A percentile compares a stretch with the other conserved stretches of the same genome.
Conservation (phyloP, 345 rosid species). For the Garcia nutans region DNA sequence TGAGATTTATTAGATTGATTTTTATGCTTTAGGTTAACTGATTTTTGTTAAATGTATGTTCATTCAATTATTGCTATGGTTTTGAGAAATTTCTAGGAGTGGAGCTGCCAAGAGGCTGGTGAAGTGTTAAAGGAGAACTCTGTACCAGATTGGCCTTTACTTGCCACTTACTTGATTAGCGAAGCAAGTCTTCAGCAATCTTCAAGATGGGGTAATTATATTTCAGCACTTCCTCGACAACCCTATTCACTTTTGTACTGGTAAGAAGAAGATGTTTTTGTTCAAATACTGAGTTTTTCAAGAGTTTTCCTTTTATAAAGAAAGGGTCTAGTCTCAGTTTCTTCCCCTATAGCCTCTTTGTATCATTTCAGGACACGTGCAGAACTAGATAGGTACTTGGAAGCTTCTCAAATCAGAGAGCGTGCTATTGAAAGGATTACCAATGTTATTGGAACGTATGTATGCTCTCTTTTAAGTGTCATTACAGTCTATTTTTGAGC, state of each 20-base stretch:
- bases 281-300: constrained; percentile 12
- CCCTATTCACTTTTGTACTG: constrained; percentile 95
- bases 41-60: background rate
- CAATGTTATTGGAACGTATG: constrained; percentile 86
- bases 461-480: background rate
- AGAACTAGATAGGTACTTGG: constrained; percentile 89
- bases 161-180: constrained; percentile 81
- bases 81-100: constrained; percentile 42
- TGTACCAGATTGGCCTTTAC: constrained; percentile 95
- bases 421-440: constrained; percentile 91
- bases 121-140: constrained; percentile 62
- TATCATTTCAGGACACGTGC: constrained; percentile 81
- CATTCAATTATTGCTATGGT: constrained; percentile 1
- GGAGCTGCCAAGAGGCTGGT: constrained; percentile 76
- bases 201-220: constrained; percentile 88
- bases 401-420: constrained; percentile 91
- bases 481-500: constrained; percentile 4
- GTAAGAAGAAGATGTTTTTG: constrained; percentile 29
- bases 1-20: background rate
- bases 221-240: constrained; percentile 81
- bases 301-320: constrained; percentile 15
- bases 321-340: constrained; percentile 58
- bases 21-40: background rate
- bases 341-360: constrained; percentile 47
- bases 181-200: constrained; percentile 74